Evolutionary conservation across 2,329 filamentous ascomycete species (phyloP), one percentile per base, ranked within the genome.

Genomic region (Xylaria sp.): DNA sequence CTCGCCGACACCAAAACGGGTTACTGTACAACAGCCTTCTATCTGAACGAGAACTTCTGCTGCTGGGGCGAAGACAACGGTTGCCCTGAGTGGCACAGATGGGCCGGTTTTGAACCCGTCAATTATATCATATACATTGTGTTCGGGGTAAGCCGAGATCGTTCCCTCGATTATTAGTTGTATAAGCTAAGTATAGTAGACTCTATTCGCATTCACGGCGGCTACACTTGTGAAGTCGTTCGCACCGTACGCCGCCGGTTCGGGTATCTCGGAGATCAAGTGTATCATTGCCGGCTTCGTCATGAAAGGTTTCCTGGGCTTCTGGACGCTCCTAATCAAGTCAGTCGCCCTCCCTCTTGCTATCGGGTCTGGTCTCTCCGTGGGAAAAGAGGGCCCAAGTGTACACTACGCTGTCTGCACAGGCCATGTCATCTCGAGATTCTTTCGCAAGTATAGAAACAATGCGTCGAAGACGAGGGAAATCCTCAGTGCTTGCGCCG

Each of bases 341-440:
- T 96, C 93, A 0, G 87, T 98, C 58, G 92, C 91, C 23, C 81
- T 99, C 50, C 95, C 95, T 1, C 82, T 99, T 46, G 92, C 94
- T 45, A 99, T 99, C 75, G 94, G 91, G 12, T 97, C 94, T 1
- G 95, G 95, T 2, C 80, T 99, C 23, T 97, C 93, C 0, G 93
- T 99, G 12, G 95, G 95, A 57, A 99, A 99, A 74, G 95, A 99
- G 79, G 95, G 95, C 0, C 95, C 95, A 0, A 97, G 94, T 77
- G 95, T 99, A n/a, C 95, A 99, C 77, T 99, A 98, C 74, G 95
- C 95, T 3, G 95, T 98, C 6, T 98, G 95, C 73, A 97, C 94
- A 0, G 95, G 95, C 61, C 98, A 97, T 76, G 94, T 99, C 67
- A 95, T 99, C 63, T 97, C 93, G 31, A 85, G 92, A 49, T 84